Evolutionary conservation across 2,329 filamentous ascomycete genomes (phyloP), one percentile per base, ranked within the genome.

Genomic region (Elsinoe necatrix): DNA sequence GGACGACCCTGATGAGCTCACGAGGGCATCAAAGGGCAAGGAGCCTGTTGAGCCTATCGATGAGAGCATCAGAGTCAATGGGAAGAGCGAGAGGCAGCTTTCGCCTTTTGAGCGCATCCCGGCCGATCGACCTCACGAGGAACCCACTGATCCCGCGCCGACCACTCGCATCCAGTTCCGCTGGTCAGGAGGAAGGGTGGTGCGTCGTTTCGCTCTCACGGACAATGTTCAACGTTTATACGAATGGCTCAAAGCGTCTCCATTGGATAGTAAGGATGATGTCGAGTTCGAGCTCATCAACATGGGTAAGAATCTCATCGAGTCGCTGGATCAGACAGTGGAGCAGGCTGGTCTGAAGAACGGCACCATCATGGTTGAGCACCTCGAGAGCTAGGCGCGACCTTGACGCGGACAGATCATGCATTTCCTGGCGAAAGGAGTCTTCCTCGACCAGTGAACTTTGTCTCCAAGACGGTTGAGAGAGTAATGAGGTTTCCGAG

Each of bases 311-410:
- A 93, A 98, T 65, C 73, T 98, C 58, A 86, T 96, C 41, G 84
- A 86, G 16, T 73, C 77, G 56, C 75, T 96, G 50, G 85, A 90
- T 48, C 54, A 60, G 48, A 88, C 83, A 0, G 87, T 98, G 59
- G 82, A 82, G 63, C 85, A 89, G 66, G 89, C 86, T 0, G 89
- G 91, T 0, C 72, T 98, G 64, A 95, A 93, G 76, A 92, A 95
- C 67, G 90, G 87, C 2, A 95, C 90, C 0, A 86, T 98, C 6
- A 96, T 96, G 89, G 85, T 98, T 63, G 93, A 96, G 70, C 95
- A 90, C 66, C 57, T 64, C 27, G 64, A 67, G 45, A 65, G 63
- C 16, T 65, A 68, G 37, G 48, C 25, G 25, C 31, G 21, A 51
- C 20, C 25, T 45, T 45, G 41, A 45, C 20, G 18, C n/a, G 8